Evolutionary conservation across 1,284 basidiomycete species (phyloP), one percentile per base, ranked within the genome.

Genomic region (Microbotryum lychnidis-dioicae): DNA sequence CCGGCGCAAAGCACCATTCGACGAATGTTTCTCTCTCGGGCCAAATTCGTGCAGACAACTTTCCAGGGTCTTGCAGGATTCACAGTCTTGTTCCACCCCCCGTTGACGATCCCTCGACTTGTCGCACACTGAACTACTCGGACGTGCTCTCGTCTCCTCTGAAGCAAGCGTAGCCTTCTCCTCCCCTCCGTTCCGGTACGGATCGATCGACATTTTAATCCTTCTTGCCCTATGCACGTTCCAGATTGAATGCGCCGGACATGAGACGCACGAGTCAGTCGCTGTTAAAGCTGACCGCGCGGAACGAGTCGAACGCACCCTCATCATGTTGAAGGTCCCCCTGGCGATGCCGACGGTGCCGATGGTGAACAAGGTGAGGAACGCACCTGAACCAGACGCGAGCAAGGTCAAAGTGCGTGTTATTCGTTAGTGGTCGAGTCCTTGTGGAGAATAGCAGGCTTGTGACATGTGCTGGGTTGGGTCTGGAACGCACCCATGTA

Each of bases 401-500:
- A 8, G 54, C 29, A 7, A 6, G 12, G 27, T 23, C 8, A 20
- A 4, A 27, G 10, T 23, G 14, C 8, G 16, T 29, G 21, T 31
- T 31, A 23, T 31, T 31, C 6, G 20, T n/a, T 12, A 20, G 37
- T 25, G 6, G 50, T 21, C 21, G 5, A 44, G 16, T 0, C 12
- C 6, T 21, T 0, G 51, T 42, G 9, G 9, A 27, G 44, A 44
- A 33, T 23, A 47, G 21, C 29, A n/a, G 18, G 12, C 20, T 2
- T 20, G 23, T 23, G n/a, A n/a, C n/a, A n/a, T n/a, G 12, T 14
- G 21, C 21, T 21, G 14, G 21, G 56, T 42, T n/a, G 20, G 27
- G 7, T 14, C 21, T 33, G 20, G n/a, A 45, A 63, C 67, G 31
- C 33, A 70, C 71, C 60, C 70, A 72, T 66, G 65, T 73, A 73